Evolutionary conservation across 176 grass and related monocot genomes (phyloP).

Genomic region (Lolium rigidum): DNA sequence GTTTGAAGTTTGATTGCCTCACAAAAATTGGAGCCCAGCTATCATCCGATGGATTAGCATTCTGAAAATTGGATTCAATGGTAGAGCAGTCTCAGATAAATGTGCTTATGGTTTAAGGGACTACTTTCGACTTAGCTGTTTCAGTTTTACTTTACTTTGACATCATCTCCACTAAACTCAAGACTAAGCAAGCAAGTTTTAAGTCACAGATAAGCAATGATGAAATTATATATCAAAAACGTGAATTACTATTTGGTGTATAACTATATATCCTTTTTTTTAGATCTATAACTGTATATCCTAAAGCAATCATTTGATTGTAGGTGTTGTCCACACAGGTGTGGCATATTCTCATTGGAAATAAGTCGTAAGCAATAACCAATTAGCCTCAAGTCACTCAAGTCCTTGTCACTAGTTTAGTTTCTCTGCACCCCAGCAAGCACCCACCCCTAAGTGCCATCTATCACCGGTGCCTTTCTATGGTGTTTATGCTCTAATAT

Average conservation of each 20-base stretch:
- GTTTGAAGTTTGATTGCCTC: conserved; percentile 94
- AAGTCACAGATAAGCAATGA: conserved; percentile 24
- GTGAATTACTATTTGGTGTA: background rate
- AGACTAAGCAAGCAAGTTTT: background rate
- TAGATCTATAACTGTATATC: background rate
- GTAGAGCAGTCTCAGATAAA: conserved; percentile 38
- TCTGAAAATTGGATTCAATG: conserved; percentile 50
- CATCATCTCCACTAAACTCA: background rate
- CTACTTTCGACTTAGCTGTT: background rate
- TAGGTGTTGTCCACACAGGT: background rate
- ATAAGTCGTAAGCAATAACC: background rate
- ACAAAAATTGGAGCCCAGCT: conserved; percentile 85
- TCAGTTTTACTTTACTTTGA: background rate
- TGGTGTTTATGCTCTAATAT: conserved; percentile 17
- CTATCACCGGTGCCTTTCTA: background rate
- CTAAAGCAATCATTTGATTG: background rate
- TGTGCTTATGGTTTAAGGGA: background rate
- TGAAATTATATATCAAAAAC: background rate
- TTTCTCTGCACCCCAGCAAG: background rate
- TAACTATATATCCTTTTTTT: background rate
- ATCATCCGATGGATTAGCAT: conserved; percentile 66
- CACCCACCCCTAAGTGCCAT: background rate
- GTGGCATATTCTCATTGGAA: background rate
- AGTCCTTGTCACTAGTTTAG: background rate
- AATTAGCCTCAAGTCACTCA: background rate